These are phyloP conservation scores for Penicillium sp. DNA, from an alignment of 2,329 filamentous ascomycete species.

Conservation along the genomic window DNA sequence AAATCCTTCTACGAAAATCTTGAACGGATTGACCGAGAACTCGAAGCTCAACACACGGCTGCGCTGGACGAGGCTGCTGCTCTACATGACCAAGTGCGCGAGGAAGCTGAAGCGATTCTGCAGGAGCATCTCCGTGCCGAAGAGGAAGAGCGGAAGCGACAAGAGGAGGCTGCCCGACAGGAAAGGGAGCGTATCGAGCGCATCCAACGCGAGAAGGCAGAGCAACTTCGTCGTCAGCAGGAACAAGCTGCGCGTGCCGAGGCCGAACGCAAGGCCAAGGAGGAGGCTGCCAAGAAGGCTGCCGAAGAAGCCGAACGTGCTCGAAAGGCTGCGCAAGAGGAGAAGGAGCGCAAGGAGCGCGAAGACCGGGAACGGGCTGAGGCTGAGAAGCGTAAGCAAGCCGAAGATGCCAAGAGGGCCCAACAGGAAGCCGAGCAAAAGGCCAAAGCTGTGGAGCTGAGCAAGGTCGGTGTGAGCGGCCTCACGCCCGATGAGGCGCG, in stretches of 20 bases:
- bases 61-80: constrained; percentile 70
- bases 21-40: constrained; percentile 67
- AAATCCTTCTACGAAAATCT: constrained; percentile 62
- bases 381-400: constrained; percentile 42
- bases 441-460: constrained; percentile 37
- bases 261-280: constrained; percentile 44
- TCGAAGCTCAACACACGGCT: constrained; percentile 67
- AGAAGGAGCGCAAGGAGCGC: constrained; percentile 42
- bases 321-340: constrained; percentile 47
- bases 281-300: constrained; percentile 41
- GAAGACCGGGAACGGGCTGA: constrained; percentile 42
- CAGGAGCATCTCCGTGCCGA: constrained; percentile 53
- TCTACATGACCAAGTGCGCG: constrained; percentile 69
- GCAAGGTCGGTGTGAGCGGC: constrained; percentile 36
- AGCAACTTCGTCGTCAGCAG: constrained; percentile 39
- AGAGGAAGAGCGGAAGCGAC: constrained; percentile 45
- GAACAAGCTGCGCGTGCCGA: constrained; percentile 49
- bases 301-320: constrained; percentile 43
- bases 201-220: constrained; percentile 42
- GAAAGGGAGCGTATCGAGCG: constrained; percentile 44
- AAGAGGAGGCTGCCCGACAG: constrained; percentile 45
- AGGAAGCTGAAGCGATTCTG: constrained; percentile 61
- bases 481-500: constrained; percentile 47
- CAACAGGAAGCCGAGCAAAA: constrained; percentile 41
- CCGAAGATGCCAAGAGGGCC: constrained; percentile 38